Evolutionary conservation across 2,329 filamentous ascomycete species (phyloP).

Genomic region (Colletotrichum cuscutae): DNA sequence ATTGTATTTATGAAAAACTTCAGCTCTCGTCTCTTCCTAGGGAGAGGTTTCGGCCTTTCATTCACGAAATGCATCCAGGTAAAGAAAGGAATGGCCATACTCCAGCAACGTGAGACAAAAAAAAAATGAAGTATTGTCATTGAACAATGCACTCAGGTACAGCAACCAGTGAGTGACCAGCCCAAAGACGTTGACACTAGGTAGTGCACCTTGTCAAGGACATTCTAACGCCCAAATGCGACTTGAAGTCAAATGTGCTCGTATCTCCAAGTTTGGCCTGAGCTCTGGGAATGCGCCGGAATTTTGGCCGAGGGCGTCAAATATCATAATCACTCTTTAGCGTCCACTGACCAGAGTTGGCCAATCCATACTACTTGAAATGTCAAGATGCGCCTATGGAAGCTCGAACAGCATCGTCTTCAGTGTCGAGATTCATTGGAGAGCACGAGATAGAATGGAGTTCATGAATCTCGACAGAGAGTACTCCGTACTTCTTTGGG

Average conservation of each 20-base stretch:
- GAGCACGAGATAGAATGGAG: background rate
- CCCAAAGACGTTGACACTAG: background rate
- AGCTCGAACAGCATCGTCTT: background rate
- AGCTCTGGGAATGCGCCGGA: background rate
- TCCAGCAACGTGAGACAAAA: background rate
- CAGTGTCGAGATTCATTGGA: background rate
- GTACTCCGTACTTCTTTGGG: background rate
- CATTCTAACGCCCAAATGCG: background rate
- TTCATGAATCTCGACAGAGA: background rate
- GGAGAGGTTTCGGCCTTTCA: no score
- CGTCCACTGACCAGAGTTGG: background rate
- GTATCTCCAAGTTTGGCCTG: background rate
- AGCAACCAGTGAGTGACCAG: background rate
- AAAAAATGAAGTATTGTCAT: background rate
- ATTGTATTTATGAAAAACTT: background rate
- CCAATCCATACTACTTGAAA: background rate
- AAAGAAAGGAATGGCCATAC: background rate
- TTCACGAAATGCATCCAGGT: background rate
- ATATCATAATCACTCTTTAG: background rate
- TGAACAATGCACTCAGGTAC: background rate
- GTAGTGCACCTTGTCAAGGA: background rate
- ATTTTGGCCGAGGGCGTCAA: background rate
- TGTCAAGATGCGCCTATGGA: background rate
- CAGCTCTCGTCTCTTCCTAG: background rate
- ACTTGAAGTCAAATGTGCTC: background rate